A percentile compares a stretch with the other conserved stretches of the same genome.
These are phyloP conservation scores for Chlamydomonas incerta DNA, from an alignment of 139 green algal species.

Conservation along the genomic window DNA sequence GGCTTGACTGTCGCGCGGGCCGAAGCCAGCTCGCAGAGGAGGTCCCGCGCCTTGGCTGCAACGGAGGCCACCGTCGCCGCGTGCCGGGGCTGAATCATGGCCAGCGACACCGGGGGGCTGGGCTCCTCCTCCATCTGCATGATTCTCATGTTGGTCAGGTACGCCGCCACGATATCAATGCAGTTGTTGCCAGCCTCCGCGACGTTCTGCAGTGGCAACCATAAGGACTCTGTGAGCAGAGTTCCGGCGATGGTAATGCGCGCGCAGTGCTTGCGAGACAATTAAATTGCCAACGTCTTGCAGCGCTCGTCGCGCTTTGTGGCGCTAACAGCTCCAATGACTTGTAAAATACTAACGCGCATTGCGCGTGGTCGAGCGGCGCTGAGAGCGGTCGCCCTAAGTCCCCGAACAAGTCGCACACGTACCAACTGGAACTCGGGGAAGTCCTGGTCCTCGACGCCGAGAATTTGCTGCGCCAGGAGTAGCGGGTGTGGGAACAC, in stretches of 20 bases:
- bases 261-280: no score
- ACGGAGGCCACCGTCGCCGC: conserved; percentile 18
- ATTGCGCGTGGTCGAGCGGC: no score
- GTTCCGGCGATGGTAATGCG: neutral
- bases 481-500: conserved; percentile 29
- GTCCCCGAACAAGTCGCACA: neutral
- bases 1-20: conserved; percentile 32
- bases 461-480: conserved; percentile 24
- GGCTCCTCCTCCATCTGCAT: conserved; percentile 39
- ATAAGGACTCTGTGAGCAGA: neutral
- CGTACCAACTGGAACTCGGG: conserved; percentile 35
- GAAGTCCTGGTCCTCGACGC: conserved; percentile 42
- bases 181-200: conserved; percentile 42
- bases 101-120: conserved; percentile 22
- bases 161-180: conserved; percentile 39
- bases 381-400: no score
- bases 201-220: conserved; percentile 1
- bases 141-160: conserved; percentile 34
- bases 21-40: conserved; percentile 9
- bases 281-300: no score
- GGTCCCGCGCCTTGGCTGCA: conserved; percentile 28
- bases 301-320: no score
- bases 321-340: no score
- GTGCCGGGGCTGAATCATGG: conserved; percentile 38
- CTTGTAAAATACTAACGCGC: no score